Evolutionary conservation across 2,329 filamentous ascomycete species (phyloP), one percentile per base, ranked within the genome.

Genomic region (Fusarium concolor): DNA sequence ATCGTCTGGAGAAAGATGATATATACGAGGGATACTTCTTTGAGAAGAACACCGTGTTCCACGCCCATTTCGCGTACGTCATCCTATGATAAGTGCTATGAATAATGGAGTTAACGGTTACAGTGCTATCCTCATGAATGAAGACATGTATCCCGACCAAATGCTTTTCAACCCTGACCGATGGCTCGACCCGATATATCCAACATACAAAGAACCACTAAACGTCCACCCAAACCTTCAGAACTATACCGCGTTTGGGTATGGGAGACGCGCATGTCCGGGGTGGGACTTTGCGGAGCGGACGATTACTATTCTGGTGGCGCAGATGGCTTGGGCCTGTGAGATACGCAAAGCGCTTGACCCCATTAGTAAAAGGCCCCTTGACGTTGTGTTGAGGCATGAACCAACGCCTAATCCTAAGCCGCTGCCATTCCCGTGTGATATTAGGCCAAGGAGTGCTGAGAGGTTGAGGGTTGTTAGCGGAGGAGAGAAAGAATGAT

Each of bases 11-110:
- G 28, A 33, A 33, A n/a, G 55, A 58, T 3, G 55, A 54, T 17
- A 28, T 58, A 11, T 58, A 58, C 10, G 12, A 58, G 9, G 47
- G 41, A 2, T 58, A 54, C 26, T 53, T 53, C 20, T 58, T 58
- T 15, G 24, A 18, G 2, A 58, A 58, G 28, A 17, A 54, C 12
- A 58, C 55, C 2, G 39, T 58, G 1, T 45, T 58, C 14, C 47
- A 54, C 38, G 47, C 47, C 4, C 24, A 53, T 14, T 53, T 39
- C 10, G 38, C 18, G 55, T 58, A 28, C 14, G 46, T 18, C 22
- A 29, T n/a, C n/a, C n/a, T n/a, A n/a, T n/a, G n/a, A n/a, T n/a
- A n/a, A n/a, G n/a, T n/a, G n/a, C n/a, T n/a, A n/a, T n/a, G n/a
- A n/a, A n/a, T n/a, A n/a, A n/a, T n/a, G n/a, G n/a, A n/a, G n/a